These are phyloP conservation scores for Rhizopus stolonifer DNA, from an alignment of 371 early-diverging fungal genomes.

Conservation along the genomic window DNA sequence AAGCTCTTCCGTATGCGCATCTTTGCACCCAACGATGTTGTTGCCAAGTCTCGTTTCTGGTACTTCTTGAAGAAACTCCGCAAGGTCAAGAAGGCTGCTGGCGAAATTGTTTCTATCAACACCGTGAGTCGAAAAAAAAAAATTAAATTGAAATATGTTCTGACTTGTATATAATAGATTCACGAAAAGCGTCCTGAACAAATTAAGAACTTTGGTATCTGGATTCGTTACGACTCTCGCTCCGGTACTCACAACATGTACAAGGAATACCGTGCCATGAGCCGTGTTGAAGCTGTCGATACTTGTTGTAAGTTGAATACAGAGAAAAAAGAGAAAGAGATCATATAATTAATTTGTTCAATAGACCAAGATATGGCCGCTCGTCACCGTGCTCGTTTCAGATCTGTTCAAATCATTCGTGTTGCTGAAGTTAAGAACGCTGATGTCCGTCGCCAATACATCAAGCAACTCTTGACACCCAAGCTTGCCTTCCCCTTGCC, in stretches of 20 bases:
- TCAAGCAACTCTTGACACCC: slow-evolving; percentile 89
- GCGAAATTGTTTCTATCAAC: slow-evolving; percentile 97
- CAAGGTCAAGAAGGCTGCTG: slow-evolving; percentile 98
- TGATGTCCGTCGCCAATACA: slow-evolving; percentile 96
- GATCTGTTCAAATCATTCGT: slow-evolving; percentile 97
- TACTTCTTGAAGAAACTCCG: slow-evolving; percentile 98
- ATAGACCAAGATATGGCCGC: slow-evolving; percentile 98
- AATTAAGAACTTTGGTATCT: slow-evolving; percentile 99
- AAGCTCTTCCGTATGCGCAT: slow-evolving; percentile 98
- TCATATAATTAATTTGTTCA: not conserved
- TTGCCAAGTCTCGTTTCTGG: slow-evolving; percentile 99
- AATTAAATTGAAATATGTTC: not conserved
- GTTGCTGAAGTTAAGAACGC: slow-evolving; percentile 88
- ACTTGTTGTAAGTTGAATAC: slow-evolving; percentile 87
- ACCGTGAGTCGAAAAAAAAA: slow-evolving; percentile 51
- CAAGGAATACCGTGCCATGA: slow-evolving; percentile 99
- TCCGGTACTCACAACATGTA: slow-evolving; percentile 99
- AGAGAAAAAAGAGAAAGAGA: not conserved
- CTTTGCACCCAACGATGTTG: slow-evolving; percentile 98
- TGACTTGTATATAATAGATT: slow-evolving; percentile 59
- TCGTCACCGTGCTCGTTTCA: slow-evolving; percentile 98
- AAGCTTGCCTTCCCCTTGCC: slow-evolving; percentile 97
- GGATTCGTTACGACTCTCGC: slow-evolving; percentile 99
- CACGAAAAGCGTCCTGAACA: slow-evolving; percentile 90
- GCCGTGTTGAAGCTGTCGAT: slow-evolving; percentile 93